These are phyloP conservation scores for Cruciata laevipes DNA, from an alignment of 257 asterid genomes.

Conservation along the genomic window DNA sequence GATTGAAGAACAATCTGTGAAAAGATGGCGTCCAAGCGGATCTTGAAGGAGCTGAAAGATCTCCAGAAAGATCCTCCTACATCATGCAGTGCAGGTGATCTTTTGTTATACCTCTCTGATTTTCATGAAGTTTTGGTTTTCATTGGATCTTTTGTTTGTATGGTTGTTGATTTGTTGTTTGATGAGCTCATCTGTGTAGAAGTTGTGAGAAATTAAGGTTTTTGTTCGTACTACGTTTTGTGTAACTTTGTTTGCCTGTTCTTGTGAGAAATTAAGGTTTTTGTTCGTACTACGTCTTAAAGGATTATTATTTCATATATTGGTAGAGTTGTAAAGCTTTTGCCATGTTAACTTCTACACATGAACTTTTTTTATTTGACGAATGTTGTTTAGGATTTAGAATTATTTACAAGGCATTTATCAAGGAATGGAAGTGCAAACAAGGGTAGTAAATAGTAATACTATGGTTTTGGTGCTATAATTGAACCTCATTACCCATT, in stretches of 20 bases:
- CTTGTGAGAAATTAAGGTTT: neutral
- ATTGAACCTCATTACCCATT: no score
- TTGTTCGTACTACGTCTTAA: neutral
- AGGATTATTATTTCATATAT: neutral
- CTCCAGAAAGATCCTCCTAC: constrained; percentile 72
- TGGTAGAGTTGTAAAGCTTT: neutral
- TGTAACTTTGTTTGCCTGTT: neutral
- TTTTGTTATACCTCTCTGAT: neutral
- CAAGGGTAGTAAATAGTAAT: no score
- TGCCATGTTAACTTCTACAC: neutral
- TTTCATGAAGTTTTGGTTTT: neutral
- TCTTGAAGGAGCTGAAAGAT: constrained; percentile 69
- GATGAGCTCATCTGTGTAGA: neutral
- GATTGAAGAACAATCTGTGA: constrained; percentile 6
- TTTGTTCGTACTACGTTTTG: neutral
- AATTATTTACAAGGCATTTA: no score
- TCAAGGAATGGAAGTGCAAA: no score
- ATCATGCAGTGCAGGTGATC: constrained; percentile 62
- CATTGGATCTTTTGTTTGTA: neutral
- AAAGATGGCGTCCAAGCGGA: constrained; percentile 70
- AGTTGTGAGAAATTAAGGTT: neutral
- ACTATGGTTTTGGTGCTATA: no score
- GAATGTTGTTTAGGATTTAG: no score
- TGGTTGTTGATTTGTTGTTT: constrained; percentile 4
- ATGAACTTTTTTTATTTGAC: no score